phyloP scores from a whole-genome alignment of 2,329 filamentous ascomycete genomes.

The Phaeosphaeriaceae sp. region DNA sequence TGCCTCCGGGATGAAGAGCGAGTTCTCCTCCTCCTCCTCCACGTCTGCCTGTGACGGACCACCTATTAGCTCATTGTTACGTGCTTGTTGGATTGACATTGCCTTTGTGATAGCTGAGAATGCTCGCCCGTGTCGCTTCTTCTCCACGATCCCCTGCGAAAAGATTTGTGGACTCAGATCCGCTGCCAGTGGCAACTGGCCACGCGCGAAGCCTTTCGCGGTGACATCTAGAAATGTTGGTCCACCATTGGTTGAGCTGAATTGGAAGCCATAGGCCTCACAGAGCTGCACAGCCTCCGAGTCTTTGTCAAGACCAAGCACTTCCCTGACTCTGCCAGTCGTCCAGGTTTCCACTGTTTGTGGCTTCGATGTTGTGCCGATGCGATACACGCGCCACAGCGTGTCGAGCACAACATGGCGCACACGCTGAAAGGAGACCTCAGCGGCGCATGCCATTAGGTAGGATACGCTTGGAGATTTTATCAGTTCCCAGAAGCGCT shows the following conservation, averaged over 20 bases:
- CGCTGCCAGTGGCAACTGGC: constrained; percentile 28
- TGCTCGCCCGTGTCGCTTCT: constrained; percentile 63
- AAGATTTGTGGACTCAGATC: constrained; percentile 58
- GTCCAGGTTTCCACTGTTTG: constrained; percentile 61
- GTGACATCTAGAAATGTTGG: constrained; percentile 62
- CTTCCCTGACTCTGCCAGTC: constrained; percentile 58
- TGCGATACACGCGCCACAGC: constrained; percentile 63
- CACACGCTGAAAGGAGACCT: constrained; percentile 68
- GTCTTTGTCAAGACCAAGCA: constrained; percentile 64
- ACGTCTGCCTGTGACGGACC: constrained; percentile 36
- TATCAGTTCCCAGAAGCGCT: constrained; percentile 65
- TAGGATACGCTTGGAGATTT: constrained; percentile 65
- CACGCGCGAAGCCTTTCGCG: constrained; percentile 49
- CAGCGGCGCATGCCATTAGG: constrained; percentile 70
- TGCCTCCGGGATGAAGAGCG: constrained; percentile 52
- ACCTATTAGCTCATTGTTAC: constrained; percentile 59
- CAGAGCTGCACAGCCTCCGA: constrained; percentile 64
- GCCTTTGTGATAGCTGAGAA: constrained; percentile 67
- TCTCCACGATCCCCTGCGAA: constrained; percentile 64
- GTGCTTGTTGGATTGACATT: constrained; percentile 61
- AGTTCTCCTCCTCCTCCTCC: constrained; percentile 39
- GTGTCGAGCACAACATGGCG: constrained; percentile 64
- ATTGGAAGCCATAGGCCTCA: constrained; percentile 60
- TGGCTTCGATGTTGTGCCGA: constrained; percentile 56
- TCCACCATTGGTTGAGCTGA: constrained; percentile 57